Evolutionary conservation across 345 rosid species (phyloP).

Genomic region (Camelina neglecta): DNA sequence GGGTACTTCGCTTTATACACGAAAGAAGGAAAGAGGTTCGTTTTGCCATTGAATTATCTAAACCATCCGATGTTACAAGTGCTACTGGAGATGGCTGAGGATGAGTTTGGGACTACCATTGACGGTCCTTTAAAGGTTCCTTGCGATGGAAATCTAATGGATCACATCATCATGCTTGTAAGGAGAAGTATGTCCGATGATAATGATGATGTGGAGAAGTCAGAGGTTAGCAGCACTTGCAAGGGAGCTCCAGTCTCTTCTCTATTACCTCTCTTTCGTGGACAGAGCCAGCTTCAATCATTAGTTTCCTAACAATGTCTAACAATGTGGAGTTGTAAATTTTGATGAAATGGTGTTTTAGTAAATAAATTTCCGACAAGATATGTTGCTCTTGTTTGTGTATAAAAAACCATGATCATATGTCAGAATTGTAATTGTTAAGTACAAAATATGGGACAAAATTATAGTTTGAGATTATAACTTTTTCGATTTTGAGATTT

Average conservation of each 20-base stretch:
- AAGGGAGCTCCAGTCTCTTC: constrained; percentile 39
- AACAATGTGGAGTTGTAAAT: background rate
- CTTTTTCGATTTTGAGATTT: too few species aligned
- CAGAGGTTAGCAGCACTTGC: constrained; percentile 31
- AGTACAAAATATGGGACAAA: too few species aligned
- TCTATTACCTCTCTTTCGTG: constrained; percentile 32
- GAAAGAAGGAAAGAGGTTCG: constrained; percentile 50
- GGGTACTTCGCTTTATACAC: constrained; percentile 54
- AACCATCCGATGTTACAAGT: constrained; percentile 56
- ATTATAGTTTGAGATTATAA: too few species aligned
- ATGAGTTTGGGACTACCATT: constrained; percentile 48
- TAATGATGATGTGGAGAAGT: constrained; percentile 30
- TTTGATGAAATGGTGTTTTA: background rate
- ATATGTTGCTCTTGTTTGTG: background rate
- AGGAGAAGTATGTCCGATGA: constrained; percentile 39
- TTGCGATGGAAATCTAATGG: constrained; percentile 52
- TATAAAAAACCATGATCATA: background rate
- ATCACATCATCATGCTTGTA: constrained; percentile 42
- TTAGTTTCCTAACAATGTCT: constrained; percentile 28
- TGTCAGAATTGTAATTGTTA: background rate
- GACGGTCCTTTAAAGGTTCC: constrained; percentile 55
- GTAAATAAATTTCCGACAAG: background rate
- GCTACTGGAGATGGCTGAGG: constrained; percentile 54
- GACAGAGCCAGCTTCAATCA: constrained; percentile 27
- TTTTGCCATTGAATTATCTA: constrained; percentile 49